Evolutionary conservation across 2,329 filamentous ascomycete species (phyloP).

Genomic region (Pseudogymnoascus sp.): DNA sequence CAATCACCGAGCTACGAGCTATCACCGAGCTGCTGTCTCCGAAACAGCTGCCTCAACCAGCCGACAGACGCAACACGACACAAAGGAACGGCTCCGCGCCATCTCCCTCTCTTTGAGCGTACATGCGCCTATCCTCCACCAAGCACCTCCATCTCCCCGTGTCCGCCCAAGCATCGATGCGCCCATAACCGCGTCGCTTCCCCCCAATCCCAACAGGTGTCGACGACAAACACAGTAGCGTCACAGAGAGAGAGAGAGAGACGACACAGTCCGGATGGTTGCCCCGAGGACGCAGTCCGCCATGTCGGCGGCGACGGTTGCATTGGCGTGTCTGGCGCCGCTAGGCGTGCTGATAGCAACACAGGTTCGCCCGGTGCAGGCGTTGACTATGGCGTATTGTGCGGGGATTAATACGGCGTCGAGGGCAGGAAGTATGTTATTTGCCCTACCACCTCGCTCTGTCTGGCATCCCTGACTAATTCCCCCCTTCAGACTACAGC

Average conservation of each 20-base stretch:
- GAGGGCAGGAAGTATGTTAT: neutral
- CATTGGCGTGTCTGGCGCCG: neutral
- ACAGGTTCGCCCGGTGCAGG: neutral
- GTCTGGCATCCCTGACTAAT: neutral
- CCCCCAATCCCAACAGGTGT: neutral
- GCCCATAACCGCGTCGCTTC: neutral
- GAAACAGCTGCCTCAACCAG: neutral
- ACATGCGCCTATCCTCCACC: neutral
- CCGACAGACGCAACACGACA: neutral
- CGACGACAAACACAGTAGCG: neutral
- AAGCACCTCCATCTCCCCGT: neutral
- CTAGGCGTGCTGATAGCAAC: neutral
- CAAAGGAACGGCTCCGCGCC: neutral
- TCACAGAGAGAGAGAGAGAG: neutral
- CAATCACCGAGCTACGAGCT: neutral
- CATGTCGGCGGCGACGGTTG: neutral
- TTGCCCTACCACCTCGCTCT: neutral
- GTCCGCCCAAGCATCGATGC: neutral
- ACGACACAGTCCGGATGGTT: neutral
- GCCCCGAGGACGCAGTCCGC: neutral
- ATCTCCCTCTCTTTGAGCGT: neutral
- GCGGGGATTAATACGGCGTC: conserved; percentile 1
- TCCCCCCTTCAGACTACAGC: neutral
- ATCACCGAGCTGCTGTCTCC: neutral
- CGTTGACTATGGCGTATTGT: neutral